A percentile compares a stretch with the other conserved stretches of the same genome.
Evolutionary conservation across 768 basidiomycete species (phyloP).

Genomic region (Omphalotus guepiniiformis): DNA sequence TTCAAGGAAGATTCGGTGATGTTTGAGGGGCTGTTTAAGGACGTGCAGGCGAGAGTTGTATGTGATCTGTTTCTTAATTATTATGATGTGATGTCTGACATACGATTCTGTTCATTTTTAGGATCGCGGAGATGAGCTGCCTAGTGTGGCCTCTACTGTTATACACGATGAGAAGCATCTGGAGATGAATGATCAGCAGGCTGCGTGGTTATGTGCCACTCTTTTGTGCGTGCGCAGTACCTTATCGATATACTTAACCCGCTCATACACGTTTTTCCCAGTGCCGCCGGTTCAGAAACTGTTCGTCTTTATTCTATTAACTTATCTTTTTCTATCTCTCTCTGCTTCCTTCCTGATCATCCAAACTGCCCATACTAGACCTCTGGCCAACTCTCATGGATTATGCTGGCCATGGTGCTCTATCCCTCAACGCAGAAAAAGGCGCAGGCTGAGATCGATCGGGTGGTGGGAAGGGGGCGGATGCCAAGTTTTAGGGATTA

Average conservation of each 20-base stretch:
- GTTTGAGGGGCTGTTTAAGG: conserved; percentile 13
- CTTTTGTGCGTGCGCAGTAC: conserved; percentile 8
- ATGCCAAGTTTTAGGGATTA: conserved; percentile 33
- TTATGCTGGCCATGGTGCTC: conserved; percentile 32
- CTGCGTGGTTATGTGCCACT: neutral
- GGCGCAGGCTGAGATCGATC: conserved; percentile 35
- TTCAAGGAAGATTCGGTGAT: conserved; percentile 13
- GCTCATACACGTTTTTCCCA: neutral
- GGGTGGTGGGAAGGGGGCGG: conserved; percentile 24
- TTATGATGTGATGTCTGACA: neutral
- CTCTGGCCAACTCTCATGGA: conserved; percentile 29
- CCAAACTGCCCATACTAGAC: conserved; percentile 14
- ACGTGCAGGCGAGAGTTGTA: neutral
- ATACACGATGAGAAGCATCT: conserved; percentile 2
- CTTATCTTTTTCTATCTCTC: neutral
- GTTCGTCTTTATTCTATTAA: neutral
- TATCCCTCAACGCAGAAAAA: conserved; percentile 30
- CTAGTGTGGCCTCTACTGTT: conserved; percentile 1
- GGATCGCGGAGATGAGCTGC: conserved; percentile 1
- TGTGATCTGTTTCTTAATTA: conserved; percentile 26
- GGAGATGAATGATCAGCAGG: neutral
- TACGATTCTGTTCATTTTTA: neutral
- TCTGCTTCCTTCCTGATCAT: conserved; percentile 12
- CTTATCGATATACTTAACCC: neutral
- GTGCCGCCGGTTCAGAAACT: conserved; percentile 2